Base-by-base conservation (phyloP, 768 basidiomycete genomes). In the Arthromyces matolae region DNA sequence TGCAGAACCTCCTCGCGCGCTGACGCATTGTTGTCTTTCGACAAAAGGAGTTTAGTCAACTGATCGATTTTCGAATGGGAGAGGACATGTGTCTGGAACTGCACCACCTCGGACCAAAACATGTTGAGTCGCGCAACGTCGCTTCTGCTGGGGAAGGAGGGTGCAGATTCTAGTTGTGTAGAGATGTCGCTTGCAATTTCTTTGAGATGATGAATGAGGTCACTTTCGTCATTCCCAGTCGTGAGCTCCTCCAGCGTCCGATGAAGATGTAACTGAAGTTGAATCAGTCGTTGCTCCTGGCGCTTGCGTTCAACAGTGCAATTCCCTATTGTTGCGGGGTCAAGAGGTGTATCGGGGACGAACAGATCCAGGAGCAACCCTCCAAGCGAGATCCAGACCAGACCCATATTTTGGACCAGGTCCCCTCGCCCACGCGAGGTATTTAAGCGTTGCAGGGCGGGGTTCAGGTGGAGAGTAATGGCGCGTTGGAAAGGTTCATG, bases 321-420 rank as follows among this genome's bases (percentile, higher is more conserved):
- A 42, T 70, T 73, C 45, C 81, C 73, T 27, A 84, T 76, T 19
- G 81, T 82, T 6, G 84, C 82, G 22, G 96, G 96, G 63, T 99
- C 96, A 40, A 97, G 67, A 2, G 94, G 92, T 2, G 80, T 69
- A 62, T 91, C 78, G 0, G 96, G 93, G 31, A 98, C 73, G 59
- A 86, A 85, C 16, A 94, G 75, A 3, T 84, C 72, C 19, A 92
- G 61, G 20, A 93, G 64, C 45, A 83, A 54, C 14, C 72, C 73
- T 36, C 79, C 75, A 40, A 89, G 60, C 1, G 75, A 76, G 25
- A 90, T 69, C 82, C 86, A 94, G 47, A 60, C 68, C 20, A 60
- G 55, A 8, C 71, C 67, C 49, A 65, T 31, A 40, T 54, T 49
- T 56, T 56, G 39, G 37, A 52, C 52, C 42, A 35, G 35, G 37